Conservation (phyloP, 2,329 filamentous ascomycete species). For the Paraphoma sp. region DNA sequence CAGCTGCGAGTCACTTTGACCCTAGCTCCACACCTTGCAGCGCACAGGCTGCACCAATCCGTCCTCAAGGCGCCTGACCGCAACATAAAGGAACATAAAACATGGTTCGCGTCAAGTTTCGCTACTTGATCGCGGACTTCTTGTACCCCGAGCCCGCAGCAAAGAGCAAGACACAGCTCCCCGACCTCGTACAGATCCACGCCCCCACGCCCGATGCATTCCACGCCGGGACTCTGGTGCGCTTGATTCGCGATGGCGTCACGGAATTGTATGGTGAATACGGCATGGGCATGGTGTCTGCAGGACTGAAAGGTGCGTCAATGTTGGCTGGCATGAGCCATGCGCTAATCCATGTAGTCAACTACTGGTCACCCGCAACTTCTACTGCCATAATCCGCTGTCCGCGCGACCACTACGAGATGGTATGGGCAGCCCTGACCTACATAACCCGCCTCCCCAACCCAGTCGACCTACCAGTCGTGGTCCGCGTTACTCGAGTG, state of each 20-base stretch:
- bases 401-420: constrained; percentile 79
- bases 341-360: constrained; percentile 63
- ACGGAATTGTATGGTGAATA: constrained; percentile 72
- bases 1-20: neutral
- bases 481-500: constrained; percentile 84
- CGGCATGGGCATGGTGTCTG: constrained; percentile 76
- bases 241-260: constrained; percentile 61
- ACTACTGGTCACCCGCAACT: constrained; percentile 91
- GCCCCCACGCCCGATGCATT: constrained; percentile 78
- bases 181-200: constrained; percentile 73
- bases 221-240: constrained; percentile 69
- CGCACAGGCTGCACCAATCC: neutral
- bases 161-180: constrained; percentile 51
- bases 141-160: constrained; percentile 73
- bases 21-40: neutral
- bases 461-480: constrained; percentile 68
- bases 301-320: constrained; percentile 69
- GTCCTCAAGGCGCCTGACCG: neutral
- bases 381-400: constrained; percentile 92
- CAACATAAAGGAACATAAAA: neutral
- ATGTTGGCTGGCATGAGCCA: neutral
- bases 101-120: constrained; percentile 97
- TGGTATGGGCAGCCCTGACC: constrained; percentile 89
- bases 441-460: constrained; percentile 75
- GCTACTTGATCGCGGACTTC: constrained; percentile 94